Conservation (phyloP, 2,329 filamentous ascomycete genomes). For the Sporothrix sp. region DNA sequence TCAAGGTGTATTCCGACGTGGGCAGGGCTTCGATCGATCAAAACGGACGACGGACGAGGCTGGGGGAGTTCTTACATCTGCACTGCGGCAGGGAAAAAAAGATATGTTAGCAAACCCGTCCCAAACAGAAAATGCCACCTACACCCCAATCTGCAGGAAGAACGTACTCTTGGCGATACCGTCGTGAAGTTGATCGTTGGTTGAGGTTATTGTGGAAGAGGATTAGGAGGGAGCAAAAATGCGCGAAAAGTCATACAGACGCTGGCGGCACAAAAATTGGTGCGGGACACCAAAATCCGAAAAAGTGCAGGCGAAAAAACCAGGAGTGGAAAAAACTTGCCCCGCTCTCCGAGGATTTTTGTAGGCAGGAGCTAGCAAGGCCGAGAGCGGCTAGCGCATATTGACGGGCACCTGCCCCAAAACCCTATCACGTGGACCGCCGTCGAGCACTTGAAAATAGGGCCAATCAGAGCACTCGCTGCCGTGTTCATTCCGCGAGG, state of each 20-base stretch:
- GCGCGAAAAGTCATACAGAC: conserved; percentile 7
- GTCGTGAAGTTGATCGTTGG: conserved; percentile 15
- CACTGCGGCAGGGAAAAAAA: conserved; percentile 44
- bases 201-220: conserved; percentile 10
- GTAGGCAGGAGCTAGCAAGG: neutral
- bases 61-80: conserved; percentile 63
- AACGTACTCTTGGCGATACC: conserved; percentile 21
- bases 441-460: neutral
- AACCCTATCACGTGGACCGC: conserved; percentile 18
- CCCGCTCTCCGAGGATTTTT: neutral
- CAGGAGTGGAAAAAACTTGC: conserved; percentile 14
- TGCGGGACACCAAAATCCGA: conserved; percentile 19
- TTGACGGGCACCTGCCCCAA: neutral
- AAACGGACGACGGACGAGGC: neutral
- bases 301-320: conserved; percentile 9
- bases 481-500: neutral
- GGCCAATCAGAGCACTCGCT: neutral
- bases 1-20: neutral
- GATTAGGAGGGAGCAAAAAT: conserved; percentile 12
- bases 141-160: neutral
- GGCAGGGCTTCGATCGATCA: neutral
- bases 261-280: conserved; percentile 16
- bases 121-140: neutral
- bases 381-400: neutral
- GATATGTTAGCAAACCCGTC: neutral